These are phyloP conservation scores for Cardamine resedifolia DNA, from an alignment of 345 rosid genomes.

Conservation along the genomic window DNA sequence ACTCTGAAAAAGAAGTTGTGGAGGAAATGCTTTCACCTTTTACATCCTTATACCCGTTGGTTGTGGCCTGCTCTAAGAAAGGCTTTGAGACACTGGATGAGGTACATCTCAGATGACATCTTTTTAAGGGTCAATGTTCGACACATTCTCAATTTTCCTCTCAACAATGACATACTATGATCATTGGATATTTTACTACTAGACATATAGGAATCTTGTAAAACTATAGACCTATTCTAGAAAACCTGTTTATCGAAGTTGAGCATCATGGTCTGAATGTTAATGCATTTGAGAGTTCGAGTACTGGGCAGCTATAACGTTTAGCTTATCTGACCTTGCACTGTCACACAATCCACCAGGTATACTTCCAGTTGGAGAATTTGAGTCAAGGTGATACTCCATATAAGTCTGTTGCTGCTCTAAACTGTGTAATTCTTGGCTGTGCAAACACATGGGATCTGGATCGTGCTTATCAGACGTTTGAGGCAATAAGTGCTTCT, in stretches of 20 bases:
- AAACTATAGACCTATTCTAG: not conserved
- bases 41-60: constrained; percentile 74
- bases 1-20: constrained; percentile 39
- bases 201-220: not conserved
- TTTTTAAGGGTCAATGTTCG: not conserved
- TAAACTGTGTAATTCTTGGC: constrained; percentile 88
- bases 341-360: constrained; percentile 48
- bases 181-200: not conserved
- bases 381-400: constrained; percentile 69
- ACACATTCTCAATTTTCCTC: not conserved
- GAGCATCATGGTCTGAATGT: not conserved
- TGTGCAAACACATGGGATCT: constrained; percentile 96
- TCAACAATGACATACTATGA: not conserved
- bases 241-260: not conserved
- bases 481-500: constrained; percentile 73
- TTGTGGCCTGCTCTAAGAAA: constrained; percentile 76
- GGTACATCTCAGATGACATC: constrained; percentile 44
- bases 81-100: constrained; percentile 85
- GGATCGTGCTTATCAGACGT: constrained; percentile 95
- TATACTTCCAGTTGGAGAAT: constrained; percentile 83
- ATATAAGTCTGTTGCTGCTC: constrained; percentile 88
- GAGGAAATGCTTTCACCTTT: constrained; percentile 89
- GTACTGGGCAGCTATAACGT: not conserved
- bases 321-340: constrained; percentile 19
- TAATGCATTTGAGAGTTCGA: not conserved